Conservation (phyloP, 805 yeast genomes). For the Lipomyces orientalis region DNA sequence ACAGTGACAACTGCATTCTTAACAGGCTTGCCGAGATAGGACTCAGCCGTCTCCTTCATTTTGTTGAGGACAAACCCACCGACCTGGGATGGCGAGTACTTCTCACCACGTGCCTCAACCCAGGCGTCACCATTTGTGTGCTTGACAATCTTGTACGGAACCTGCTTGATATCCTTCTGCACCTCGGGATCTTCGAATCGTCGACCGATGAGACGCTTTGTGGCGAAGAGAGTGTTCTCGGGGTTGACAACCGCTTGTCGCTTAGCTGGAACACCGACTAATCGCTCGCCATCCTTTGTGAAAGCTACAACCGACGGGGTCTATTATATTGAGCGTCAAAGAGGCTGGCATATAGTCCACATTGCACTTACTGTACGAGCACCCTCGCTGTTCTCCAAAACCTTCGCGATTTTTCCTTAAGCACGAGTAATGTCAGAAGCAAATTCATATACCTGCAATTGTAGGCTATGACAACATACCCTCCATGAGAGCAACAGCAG, state of each 20-base stretch:
- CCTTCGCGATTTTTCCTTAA: constrained; percentile 73
- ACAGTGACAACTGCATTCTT: constrained; percentile 91
- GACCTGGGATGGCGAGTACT: constrained; percentile 92
- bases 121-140: constrained; percentile 95
- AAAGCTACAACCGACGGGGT: constrained; percentile 96
- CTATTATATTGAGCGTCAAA: neutral
- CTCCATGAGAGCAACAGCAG: constrained; percentile 86
- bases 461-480: constrained; percentile 4
- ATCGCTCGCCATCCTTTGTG: constrained; percentile 87
- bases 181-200: constrained; percentile 89
- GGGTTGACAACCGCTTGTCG: constrained; percentile 96
- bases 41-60: constrained; percentile 98
- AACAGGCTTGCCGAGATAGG: constrained; percentile 83
- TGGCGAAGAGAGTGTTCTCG: constrained; percentile 90
- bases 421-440: neutral
- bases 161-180: constrained; percentile 83
- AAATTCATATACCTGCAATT: neutral
- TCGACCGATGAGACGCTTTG: constrained; percentile 93
- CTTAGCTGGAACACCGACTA: constrained; percentile 94
- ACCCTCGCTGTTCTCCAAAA: constrained; percentile 80
- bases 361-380: constrained; percentile 55
- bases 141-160: constrained; percentile 89
- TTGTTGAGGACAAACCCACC: constrained; percentile 93
- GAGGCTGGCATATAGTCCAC: neutral
- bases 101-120: constrained; percentile 87